Base-by-base conservation (phyloP, 768 basidiomycete genomes). In the Leccinellum albellum region DNA sequence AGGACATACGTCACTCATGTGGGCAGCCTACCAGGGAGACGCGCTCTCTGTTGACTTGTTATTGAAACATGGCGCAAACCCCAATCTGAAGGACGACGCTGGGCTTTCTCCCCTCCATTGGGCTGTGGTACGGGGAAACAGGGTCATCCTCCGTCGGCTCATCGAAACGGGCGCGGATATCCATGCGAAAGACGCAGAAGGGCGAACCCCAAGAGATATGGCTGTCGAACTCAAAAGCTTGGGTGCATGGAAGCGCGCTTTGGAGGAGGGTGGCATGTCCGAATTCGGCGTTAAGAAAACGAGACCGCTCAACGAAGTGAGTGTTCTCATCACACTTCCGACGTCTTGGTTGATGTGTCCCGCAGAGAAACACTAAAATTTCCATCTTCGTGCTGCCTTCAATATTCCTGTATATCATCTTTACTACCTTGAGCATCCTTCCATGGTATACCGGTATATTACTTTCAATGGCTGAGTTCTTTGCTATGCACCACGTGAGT, bases 11-110 rank as follows among this genome's bases (percentile, higher is more conserved):
- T 81, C 91, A 0, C 79, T 98, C 50, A 97, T 98, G 92, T 99
- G 97, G 97, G 97, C 97, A 6, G 92, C 94, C 9, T 99, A 98
- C 73, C 97, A 99, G 70, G 97, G 97, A 47, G 97, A 99, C 67
- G 94, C 94, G 2, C 82, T 98, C 32, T 93, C 91, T 3, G 94
- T 98, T 6, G 94, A 98, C 61, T 73, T 98, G 47, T 74, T 99
- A 42, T 79, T 99, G 51, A 83, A 86, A 55, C 91, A 95, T 62
- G 92, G 92, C 3, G 94, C 97, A 2, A 89, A 85, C 56, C 79
- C 87, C 1, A 85, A 85, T 57, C 72, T 87, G 13, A 81, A 82
- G 33, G 97, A 98, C 68, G 86, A 91, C 64, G 74, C 82, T 0
- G 95, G 94, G 0, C 80, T 99, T 51, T 81, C 92, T 1, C 91